A percentile compares a stretch with the other conserved stretches of the same genome.
Conservation (phyloP, 192 early-diverging fungal genomes). For the Polychytrium aggregatum region DNA sequence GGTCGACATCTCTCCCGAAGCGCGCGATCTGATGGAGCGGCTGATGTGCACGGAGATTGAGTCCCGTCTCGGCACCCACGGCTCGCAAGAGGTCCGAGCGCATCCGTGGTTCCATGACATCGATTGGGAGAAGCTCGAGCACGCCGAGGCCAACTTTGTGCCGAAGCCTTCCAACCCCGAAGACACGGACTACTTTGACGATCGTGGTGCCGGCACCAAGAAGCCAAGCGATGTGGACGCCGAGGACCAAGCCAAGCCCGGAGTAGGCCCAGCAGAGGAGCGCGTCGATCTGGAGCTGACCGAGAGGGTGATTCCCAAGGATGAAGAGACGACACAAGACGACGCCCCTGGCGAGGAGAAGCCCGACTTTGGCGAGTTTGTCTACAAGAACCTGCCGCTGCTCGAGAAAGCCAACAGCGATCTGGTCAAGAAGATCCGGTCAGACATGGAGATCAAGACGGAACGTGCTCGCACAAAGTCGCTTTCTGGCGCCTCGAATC, state of each 20-base stretch:
- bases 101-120: conserved; percentile 66
- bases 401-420: conserved; percentile 87
- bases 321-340: conserved; percentile 1
- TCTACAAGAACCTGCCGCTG: conserved; percentile 79
- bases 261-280: not conserved
- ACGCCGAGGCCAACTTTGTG: conserved; percentile 63
- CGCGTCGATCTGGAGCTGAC: too few species aligned
- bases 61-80: conserved; percentile 53
- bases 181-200: conserved; percentile 92
- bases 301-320: too few species aligned
- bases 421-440: conserved; percentile 66
- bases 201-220: conserved; percentile 49
- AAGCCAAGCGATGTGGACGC: conserved; percentile 8
- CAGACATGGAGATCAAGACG: conserved; percentile 42
- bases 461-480: too few species aligned
- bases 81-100: conserved; percentile 63
- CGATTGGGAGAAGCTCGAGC: conserved; percentile 56
- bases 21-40: conserved; percentile 66
- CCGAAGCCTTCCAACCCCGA: conserved; percentile 64
- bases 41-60: conserved; percentile 56
- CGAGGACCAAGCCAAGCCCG: conserved; percentile 4
- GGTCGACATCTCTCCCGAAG: conserved; percentile 58
- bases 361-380: conserved; percentile 78
- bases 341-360: not conserved
- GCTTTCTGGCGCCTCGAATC: too few species aligned